These are phyloP conservation scores for Fusarium musae DNA, from an alignment of 2,329 filamentous ascomycete genomes.

Conservation along the genomic window DNA sequence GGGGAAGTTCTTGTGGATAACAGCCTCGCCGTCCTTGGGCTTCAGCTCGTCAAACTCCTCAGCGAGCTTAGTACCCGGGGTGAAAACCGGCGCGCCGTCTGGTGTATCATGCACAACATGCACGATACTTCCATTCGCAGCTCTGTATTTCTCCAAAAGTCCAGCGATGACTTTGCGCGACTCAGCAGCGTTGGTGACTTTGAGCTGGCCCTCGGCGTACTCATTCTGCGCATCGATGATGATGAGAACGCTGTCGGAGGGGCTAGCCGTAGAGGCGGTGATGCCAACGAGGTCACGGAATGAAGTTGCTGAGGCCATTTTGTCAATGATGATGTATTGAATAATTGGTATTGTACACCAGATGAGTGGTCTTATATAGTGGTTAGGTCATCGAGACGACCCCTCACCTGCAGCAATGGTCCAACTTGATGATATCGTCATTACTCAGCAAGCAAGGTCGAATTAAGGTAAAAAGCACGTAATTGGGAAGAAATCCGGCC, in stretches of 20 bases:
- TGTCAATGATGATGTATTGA: neutral
- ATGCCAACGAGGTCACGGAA: constrained; percentile 56
- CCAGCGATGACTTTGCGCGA: constrained; percentile 66
- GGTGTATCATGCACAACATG: constrained; percentile 71
- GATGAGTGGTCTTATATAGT: neutral
- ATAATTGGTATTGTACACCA: too few relatives aligned
- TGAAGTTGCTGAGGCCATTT: constrained; percentile 13
- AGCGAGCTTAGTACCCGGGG: constrained; percentile 67
- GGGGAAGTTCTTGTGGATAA: constrained; percentile 68
- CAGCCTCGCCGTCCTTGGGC: constrained; percentile 64
- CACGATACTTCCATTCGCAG: constrained; percentile 61
- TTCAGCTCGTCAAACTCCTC: constrained; percentile 70
- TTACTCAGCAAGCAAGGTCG: constrained; percentile 7
- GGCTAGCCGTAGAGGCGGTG: constrained; percentile 64
- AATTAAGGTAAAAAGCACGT: neutral
- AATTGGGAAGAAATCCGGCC: neutral
- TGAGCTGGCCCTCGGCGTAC: constrained; percentile 68
- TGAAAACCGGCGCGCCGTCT: constrained; percentile 73
- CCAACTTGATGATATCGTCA: neutral
- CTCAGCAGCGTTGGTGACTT: constrained; percentile 62
- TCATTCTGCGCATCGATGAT: constrained; percentile 80
- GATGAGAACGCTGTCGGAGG: constrained; percentile 68
- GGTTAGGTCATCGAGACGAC: neutral
- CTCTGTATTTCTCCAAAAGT: constrained; percentile 70
- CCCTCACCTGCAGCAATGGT: neutral